phyloP scores from a whole-genome alignment of 495 filamentous ascomycete genomes.

The Daldinia bambusicola region DNA sequence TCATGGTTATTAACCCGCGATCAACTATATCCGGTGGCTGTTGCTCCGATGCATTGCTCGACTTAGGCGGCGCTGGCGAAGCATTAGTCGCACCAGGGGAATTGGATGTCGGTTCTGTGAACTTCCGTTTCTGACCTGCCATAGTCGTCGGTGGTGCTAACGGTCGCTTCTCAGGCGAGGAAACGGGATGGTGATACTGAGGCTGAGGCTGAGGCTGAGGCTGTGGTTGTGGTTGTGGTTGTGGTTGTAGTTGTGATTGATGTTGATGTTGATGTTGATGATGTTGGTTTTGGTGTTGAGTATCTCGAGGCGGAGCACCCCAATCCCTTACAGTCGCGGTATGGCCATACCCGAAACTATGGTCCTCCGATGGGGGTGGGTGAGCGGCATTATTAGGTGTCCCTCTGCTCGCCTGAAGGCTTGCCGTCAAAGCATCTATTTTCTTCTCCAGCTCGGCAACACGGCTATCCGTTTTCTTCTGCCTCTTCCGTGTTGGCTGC shows the following conservation, averaged over 20 bases:
- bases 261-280: conserved; percentile 6
- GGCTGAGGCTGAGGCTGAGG: background rate
- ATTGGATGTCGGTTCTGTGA: conserved; percentile 44
- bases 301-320: conserved; percentile 45
- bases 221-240: too few species aligned
- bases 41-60: conserved; percentile 8
- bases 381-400: conserved; percentile 26
- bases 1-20: conserved; percentile 70
- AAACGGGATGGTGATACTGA: conserved; percentile 29
- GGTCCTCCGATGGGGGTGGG: conserved; percentile 42
- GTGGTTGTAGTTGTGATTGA: too few species aligned
- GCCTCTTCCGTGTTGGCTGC: conserved; percentile 82
- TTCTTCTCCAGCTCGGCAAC: conserved; percentile 95
- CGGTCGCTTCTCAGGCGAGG: conserved; percentile 37
- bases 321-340: conserved; percentile 36
- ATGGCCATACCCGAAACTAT: conserved; percentile 39
- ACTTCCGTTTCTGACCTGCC: conserved; percentile 62
- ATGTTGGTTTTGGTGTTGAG: conserved; percentile 5
- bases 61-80: conserved; percentile 13
- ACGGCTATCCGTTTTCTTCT: conserved; percentile 92
- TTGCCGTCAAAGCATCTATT: conserved; percentile 88
- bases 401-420: conserved; percentile 68
- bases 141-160: conserved; percentile 50
- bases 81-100: conserved; percentile 29
- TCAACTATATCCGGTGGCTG: conserved; percentile 74